phyloP scores from a whole-genome alignment of 2,329 filamentous ascomycete species.

The Drechslerella stenobrocha region DNA sequence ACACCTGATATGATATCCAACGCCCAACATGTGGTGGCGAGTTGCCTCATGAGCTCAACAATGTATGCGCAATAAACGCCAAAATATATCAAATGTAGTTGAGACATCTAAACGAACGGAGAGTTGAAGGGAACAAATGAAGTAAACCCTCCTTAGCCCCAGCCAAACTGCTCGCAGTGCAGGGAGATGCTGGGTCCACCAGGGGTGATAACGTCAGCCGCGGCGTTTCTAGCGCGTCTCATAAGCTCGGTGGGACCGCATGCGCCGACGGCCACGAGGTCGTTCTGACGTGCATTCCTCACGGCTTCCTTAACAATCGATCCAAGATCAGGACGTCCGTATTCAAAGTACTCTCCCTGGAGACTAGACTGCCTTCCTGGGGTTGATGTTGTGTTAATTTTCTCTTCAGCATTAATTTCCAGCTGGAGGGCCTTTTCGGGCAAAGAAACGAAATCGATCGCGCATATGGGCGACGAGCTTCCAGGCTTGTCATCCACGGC shows the following conservation, averaged over 20 bases:
- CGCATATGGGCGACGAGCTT: conserved; percentile 8
- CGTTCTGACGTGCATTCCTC: conserved; percentile 45
- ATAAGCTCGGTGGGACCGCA: conserved; percentile 60
- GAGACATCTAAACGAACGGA: background rate
- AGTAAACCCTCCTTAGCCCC: conserved; percentile 52
- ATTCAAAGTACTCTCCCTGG: conserved; percentile 22
- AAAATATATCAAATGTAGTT: too few species aligned
- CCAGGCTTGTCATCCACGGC: conserved; percentile 30
- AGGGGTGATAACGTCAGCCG: conserved; percentile 58
- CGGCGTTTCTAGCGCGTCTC: conserved; percentile 58
- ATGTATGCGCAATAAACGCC: too few species aligned
- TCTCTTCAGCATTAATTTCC: conserved; percentile 47
- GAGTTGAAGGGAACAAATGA: background rate
- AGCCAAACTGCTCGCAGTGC: conserved; percentile 61
- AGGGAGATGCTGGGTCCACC: conserved; percentile 61
- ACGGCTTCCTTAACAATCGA: conserved; percentile 47
- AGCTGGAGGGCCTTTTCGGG: conserved; percentile 35
- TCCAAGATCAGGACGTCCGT: conserved; percentile 49
- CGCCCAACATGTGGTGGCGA: too few species aligned
- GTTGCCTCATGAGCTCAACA: too few species aligned
- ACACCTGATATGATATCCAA: too few species aligned
- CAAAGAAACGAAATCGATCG: conserved; percentile 19
- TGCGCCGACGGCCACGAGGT: conserved; percentile 56
- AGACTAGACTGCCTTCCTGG: conserved; percentile 40
- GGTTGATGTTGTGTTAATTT: conserved; percentile 30